Percentiles rank a stretch among this genome's conserved stretches.
Conservation (phyloP, 352 stramenopile genomes). For the Pythium plurisporium region DNA sequence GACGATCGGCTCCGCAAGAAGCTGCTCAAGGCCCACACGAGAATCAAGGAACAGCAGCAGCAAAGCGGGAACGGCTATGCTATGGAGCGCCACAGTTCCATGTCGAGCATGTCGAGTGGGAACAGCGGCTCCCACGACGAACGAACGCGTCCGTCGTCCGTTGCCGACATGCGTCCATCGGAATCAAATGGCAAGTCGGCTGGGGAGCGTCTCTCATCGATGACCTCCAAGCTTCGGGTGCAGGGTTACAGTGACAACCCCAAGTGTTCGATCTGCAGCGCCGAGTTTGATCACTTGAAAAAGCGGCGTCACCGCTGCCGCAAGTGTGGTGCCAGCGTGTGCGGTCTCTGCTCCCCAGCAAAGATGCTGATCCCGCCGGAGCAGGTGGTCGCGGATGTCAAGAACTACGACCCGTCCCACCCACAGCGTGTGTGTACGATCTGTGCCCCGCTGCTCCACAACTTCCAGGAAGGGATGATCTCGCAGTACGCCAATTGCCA, state of each 20-base stretch:
- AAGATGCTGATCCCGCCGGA: constrained; percentile 75
- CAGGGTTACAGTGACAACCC: constrained; percentile 51
- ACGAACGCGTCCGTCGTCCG: constrained; percentile 31
- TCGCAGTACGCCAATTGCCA: constrained; percentile 75
- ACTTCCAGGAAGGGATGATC: constrained; percentile 65
- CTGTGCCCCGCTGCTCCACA: constrained; percentile 70
- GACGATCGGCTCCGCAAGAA: constrained; percentile 76
- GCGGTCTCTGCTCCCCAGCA: constrained; percentile 59
- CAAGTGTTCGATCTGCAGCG: constrained; percentile 73
- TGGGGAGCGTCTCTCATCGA: constrained; percentile 13
- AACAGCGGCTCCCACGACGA: constrained; percentile 7
- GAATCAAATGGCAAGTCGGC: constrained; percentile 4
- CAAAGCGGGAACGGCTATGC: neutral
- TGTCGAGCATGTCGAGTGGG: constrained; percentile 10
- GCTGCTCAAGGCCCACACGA: constrained; percentile 54
- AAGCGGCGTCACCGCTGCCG: constrained; percentile 64
- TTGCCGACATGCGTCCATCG: constrained; percentile 19
- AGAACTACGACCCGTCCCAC: constrained; percentile 64
- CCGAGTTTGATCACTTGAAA: constrained; percentile 69
- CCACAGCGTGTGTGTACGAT: constrained; percentile 81
- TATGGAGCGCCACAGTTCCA: constrained; percentile 12
- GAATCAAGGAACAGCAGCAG: constrained; percentile 18
- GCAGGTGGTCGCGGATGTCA: constrained; percentile 45
- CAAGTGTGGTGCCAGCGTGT: constrained; percentile 70
- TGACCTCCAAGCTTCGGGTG: constrained; percentile 27